phyloP scores from a whole-genome alignment of 305 asterid genomes.

The Fraxinus ornus region DNA sequence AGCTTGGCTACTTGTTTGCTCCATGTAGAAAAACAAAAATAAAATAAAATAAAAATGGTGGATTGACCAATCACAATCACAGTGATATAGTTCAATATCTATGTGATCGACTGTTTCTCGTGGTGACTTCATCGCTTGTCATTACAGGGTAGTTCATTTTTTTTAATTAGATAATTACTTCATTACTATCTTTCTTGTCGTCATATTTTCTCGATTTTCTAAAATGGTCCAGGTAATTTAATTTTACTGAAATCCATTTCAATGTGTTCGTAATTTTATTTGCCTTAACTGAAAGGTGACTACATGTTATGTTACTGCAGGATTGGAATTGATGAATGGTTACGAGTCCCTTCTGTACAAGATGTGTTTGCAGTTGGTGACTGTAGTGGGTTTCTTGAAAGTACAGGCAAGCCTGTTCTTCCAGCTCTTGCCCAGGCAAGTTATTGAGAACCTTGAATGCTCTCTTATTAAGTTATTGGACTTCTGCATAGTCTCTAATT shows the following conservation, averaged over 20 bases:
- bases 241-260: slow-evolving; percentile 9
- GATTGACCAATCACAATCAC: not conserved
- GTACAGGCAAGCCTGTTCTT: slow-evolving; percentile 84
- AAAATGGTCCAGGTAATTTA: not conserved
- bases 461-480: slow-evolving; percentile 10
- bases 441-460: not conserved
- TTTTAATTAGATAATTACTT: slow-evolving; percentile 6
- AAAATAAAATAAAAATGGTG: not conserved
- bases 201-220: not conserved
- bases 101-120: not conserved
- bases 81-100: not conserved
- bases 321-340: slow-evolving; percentile 95
- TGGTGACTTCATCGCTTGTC: not conserved
- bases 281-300: slow-evolving; percentile 16
- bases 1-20: not conserved
- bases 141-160: not conserved
- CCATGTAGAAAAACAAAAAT: not conserved
- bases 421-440: slow-evolving; percentile 93
- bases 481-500: slow-evolving; percentile 9
- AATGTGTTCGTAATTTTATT: not conserved
- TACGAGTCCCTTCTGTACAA: slow-evolving; percentile 68
- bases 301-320: slow-evolving; percentile 34
- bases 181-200: not conserved
- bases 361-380: slow-evolving; percentile 92
- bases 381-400: slow-evolving; percentile 88